Base-by-base conservation (phyloP, 2,329 filamentous ascomycete genomes). In the Nemania sp. region DNA sequence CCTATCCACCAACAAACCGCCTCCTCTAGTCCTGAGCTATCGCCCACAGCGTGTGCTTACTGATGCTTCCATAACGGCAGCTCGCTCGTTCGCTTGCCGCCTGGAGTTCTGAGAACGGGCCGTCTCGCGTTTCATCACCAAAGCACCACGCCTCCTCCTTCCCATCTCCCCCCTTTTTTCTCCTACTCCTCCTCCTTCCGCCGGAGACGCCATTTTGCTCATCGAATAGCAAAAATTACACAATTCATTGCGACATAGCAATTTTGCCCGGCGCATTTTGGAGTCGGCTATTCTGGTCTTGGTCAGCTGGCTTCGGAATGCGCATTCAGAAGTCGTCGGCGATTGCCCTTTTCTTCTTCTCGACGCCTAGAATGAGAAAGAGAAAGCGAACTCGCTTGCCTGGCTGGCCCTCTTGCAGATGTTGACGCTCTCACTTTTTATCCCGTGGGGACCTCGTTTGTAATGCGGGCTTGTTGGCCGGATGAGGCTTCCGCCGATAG, bases 21-120 rank as follows among this genome's bases (percentile, higher is more conserved):
- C 29, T 48, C 34, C 34, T 53, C 34, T n/a, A 29, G 25, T 29
- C 25, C 4, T 29, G 25, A 29, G 25, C 25, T 7, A 29, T 29
- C 25, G 42, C 25, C 25, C 49, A 25, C 18, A 2, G 29, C 11
- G 15, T 43, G 20, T 18, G 46, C 39, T 50, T 49, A n/a, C 29
- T 29, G 21, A 48, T 48, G 53, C 35, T 18, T 40, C 45, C 46
- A 42, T 47, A 37, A 7, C 47, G 18, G 17, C 52, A 49, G 46
- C 51, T 62, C 60, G 56, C 60, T 59, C 59, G 52, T 51, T 62
- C 60, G 56, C 60, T 62, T 62, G 52, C 56, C 56, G 60, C 29
- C 29, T 53, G 56, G 51, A 59, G 53, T 62, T 47, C 46, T 29
- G 3, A 7, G 25, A 17, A 25, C n/a, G 18, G 34, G 35, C 34